These are phyloP conservation scores for Colletotrichum theobromicola DNA, from an alignment of 2,329 filamentous ascomycete genomes.

Conservation along the genomic window DNA sequence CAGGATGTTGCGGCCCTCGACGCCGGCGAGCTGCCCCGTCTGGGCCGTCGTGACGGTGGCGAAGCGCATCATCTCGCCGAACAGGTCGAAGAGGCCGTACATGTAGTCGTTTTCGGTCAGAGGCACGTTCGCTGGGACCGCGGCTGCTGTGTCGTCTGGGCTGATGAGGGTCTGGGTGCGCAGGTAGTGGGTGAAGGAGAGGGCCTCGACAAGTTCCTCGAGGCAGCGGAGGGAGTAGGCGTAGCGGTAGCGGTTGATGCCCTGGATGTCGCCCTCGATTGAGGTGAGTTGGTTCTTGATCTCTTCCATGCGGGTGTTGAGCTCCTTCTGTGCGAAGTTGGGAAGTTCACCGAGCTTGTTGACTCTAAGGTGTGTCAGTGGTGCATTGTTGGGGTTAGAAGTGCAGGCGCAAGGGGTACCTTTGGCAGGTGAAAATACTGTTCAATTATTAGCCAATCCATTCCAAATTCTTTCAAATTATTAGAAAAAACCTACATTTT, in stretches of 20 bases:
- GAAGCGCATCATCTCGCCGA: conserved; percentile 96
- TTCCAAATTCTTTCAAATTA: accelerated
- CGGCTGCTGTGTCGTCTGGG: conserved; percentile 60
- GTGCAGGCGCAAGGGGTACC: conserved; percentile 28
- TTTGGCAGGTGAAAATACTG: conserved; percentile 45
- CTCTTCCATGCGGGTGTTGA: conserved; percentile 70
- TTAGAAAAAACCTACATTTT: conserved; percentile 73
- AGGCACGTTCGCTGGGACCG: conserved; percentile 58
- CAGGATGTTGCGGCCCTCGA: conserved; percentile 64
- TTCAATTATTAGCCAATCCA: not conserved
- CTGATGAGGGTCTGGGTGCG: conserved; percentile 76
- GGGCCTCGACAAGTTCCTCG: conserved; percentile 93
- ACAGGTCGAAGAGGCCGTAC: conserved; percentile 90
- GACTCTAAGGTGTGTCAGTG: conserved; percentile 9
- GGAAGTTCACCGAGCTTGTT: conserved; percentile 21
- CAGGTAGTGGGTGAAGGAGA: conserved; percentile 89
- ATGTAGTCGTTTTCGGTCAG: conserved; percentile 86
- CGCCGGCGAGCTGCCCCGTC: conserved; percentile 58
- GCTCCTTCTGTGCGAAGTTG: conserved; percentile 67
- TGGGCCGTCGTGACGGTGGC: conserved; percentile 88
- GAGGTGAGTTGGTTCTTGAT: conserved; percentile 73
- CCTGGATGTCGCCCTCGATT: conserved; percentile 76
- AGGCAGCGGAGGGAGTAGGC: conserved; percentile 80
- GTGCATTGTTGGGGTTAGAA: not conserved
- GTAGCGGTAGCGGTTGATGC: conserved; percentile 85